Evolutionary conservation across 179 eudicot species (phyloP), one percentile per base, ranked within the genome.

Genomic region (Spinacia oleracea): DNA sequence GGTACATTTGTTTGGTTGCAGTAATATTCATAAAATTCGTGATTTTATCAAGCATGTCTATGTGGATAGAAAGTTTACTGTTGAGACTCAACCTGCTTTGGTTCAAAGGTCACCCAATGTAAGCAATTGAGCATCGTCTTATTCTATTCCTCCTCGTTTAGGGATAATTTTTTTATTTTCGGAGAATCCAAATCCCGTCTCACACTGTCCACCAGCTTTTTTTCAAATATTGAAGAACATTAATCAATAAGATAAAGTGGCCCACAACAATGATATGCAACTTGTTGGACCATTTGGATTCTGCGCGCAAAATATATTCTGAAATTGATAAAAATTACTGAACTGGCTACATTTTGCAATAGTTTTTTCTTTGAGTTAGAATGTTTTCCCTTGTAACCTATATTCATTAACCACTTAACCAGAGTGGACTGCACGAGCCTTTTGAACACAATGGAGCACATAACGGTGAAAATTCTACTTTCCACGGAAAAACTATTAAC

Each of bases 1-100:
- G 79, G 73, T 42, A 25, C 31, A n/a, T 64, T 70, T 43, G 29
- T 79, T 81, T 75, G 55, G 59, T 46, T 82, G 43, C 90, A 93
- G 96, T 80, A 89, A 88, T 85, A 86, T 88, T 56, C 85, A 85
- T 53, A 85, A 75, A 81, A 85, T 93, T 43, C 93, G 95, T 46
- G 92, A 89, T 48, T 92, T 93, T 79, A 89, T 93, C 75, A 92
- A 87, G 63, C 87, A 87, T 68, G 92, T 88, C 66, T 93, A 92
- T 75, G 89, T 88, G 62, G 90, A 89, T 43, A 86, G 85, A 83
- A 88, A 81, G 73, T 93, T 70, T 79, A 82, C 89, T 51, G 90
- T 91, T 64, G 92, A 83, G 59, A 81, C 80, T 72, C 79, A 75
- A 71, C 69, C 67, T 21, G 81, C 77, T 29, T 75, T 75, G 86